Evolutionary conservation across 805 yeast species (phyloP), one percentile per base, ranked within the genome.

Genomic region (Yamadazyma takamatsuzukensis): DNA sequence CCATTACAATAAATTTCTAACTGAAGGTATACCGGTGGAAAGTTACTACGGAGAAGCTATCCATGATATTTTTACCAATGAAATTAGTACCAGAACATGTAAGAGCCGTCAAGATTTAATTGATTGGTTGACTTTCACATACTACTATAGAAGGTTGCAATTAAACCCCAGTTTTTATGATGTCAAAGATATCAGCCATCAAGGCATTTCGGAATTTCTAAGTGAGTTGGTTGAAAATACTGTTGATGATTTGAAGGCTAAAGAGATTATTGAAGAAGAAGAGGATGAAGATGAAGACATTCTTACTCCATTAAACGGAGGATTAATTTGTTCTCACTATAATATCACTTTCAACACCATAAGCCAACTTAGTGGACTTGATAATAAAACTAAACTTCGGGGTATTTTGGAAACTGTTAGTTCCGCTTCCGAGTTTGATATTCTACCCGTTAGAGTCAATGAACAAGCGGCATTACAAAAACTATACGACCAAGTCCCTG

Each of bases 131-230:
- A 83, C 96, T 0, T 85, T 74, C 52, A 73, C 95, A 0, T 83
- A 79, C 45, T 83, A 89, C 49, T 93, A 86, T 57, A 68, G 94
- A 42, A 68, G 97, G 31, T 53, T 93, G 14, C 82, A 78, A 35
- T 69, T 74, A 21, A 93, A 93, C 53, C 97, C 98, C 3, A 78
- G 93, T 37, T 93, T 74, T 52, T 93, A 93, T 51, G 96, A 88
- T n/a, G 72, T 86, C 6, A 65, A 64, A 25, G 84, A 80, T 39
- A 64, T 70, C 3, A 61, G 83, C 1, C 76, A 76, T 27, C 56
- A 71, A 18, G 95, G 94, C 0, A 54, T 90, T 5, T 86, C 95
- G 2, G 89, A 83, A 33, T 86, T 70, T 54, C 59, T 93, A 25
- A 88, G 97, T 0, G 96, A 88, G 29, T 51, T 87, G 9, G 82